Conservation (phyloP, 208 protist species). For the Crithidia acanthocephali region DNA sequence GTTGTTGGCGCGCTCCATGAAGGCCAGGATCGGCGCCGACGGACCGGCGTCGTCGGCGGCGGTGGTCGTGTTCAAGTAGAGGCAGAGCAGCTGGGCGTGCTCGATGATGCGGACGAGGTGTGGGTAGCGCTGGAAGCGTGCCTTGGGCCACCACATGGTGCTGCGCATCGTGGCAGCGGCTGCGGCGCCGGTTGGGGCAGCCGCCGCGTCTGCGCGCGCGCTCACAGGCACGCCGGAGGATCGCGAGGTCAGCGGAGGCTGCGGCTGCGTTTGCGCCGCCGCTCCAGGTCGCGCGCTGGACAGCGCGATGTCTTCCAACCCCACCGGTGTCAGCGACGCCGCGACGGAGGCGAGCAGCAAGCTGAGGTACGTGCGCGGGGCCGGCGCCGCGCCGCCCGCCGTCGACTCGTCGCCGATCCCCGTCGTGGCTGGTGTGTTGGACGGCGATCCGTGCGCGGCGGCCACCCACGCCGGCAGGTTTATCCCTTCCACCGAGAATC, state of each 20-base stretch:
- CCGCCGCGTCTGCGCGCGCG: neutral
- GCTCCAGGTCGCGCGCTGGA: conserved; percentile 2
- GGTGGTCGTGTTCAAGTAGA: conserved; percentile 23
- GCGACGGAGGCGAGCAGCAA: conserved; percentile 14
- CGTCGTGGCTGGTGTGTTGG: conserved; percentile 5
- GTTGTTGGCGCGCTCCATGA: conserved; percentile 9
- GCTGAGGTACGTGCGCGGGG: neutral
- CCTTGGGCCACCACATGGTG: conserved; percentile 66
- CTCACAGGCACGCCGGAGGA: neutral
- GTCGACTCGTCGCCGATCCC: conserved; percentile 3
- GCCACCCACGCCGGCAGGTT: conserved; percentile 12
- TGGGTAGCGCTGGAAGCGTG: conserved; percentile 34
- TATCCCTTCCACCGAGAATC: conserved; percentile 27
- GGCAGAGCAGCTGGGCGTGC: conserved; percentile 41
- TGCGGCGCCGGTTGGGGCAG: neutral
- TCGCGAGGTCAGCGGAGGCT: conserved; percentile 3
- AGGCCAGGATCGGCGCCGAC: neutral
- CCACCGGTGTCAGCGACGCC: conserved; percentile 20
- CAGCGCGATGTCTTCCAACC: conserved; percentile 7
- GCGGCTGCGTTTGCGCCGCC: neutral
- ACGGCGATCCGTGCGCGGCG: conserved; percentile 4
- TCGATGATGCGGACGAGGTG: conserved; percentile 47
- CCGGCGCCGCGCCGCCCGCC: neutral
- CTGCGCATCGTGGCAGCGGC: neutral
- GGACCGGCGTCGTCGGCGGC: neutral